Evolutionary conservation across 768 basidiomycete species (phyloP).

Genomic region (Podaxis sp.): DNA sequence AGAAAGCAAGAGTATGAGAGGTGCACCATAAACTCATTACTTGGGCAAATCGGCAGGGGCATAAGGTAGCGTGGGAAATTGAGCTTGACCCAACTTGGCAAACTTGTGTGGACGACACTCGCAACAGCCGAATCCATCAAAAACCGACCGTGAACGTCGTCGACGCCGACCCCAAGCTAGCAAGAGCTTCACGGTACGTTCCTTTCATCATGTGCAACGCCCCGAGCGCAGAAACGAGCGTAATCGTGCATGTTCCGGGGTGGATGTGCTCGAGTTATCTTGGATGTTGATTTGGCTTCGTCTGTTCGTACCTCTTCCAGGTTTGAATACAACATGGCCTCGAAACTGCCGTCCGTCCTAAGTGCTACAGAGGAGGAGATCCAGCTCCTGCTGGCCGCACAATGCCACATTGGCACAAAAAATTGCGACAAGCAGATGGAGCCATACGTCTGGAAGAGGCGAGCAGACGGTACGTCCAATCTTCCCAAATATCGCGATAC

Average conservation of each 20-base stretch:
- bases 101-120: conserved; percentile 31
- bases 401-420: conserved; percentile 97
- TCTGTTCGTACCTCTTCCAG: conserved; percentile 23
- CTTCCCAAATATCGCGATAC: background rate
- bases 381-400: conserved; percentile 90
- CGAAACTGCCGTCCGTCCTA: conserved; percentile 93
- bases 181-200: conserved; percentile 47
- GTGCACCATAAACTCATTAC: background rate
- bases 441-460: conserved; percentile 96
- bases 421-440: conserved; percentile 99
- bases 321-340: conserved; percentile 55
- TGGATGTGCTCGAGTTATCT: conserved; percentile 37
- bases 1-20: background rate
- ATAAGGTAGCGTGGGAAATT: conserved; percentile 35
- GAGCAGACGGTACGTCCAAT: conserved; percentile 78
- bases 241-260: conserved; percentile 33
- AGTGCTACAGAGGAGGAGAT: conserved; percentile 98
- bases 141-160: conserved; percentile 46
- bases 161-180: conserved; percentile 40
- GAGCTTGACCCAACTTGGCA: conserved; percentile 26
- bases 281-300: conserved; percentile 34
- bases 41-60: background rate
- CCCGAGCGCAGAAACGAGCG: conserved; percentile 30
- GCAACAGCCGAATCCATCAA: conserved; percentile 35
- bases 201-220: conserved; percentile 17